Percentiles rank a stretch among this genome's conserved stretches.
Conservation (phyloP, 2,329 filamentous ascomycete genomes). For the Monilinia vaccinii-corymbosi region DNA sequence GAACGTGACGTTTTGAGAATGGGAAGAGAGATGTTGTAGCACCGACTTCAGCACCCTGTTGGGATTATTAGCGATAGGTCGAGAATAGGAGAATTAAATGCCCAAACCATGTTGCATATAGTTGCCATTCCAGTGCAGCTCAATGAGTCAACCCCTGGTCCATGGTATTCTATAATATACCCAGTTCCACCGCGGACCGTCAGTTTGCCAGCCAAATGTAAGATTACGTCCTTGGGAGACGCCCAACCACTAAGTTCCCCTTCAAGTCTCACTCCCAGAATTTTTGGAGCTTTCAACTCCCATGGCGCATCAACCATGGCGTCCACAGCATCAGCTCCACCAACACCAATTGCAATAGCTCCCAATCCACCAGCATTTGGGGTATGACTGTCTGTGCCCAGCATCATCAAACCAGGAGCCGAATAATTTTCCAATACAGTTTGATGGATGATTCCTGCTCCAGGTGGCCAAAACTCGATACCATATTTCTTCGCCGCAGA, state of each 20-base stretch:
- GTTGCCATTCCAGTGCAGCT: constrained; percentile 93
- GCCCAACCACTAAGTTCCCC: constrained; percentile 86
- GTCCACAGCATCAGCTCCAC: constrained; percentile 94
- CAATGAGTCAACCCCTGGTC: constrained; percentile 78
- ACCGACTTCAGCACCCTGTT: constrained; percentile 71
- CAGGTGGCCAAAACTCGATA: constrained; percentile 92
- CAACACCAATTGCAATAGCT: constrained; percentile 92
- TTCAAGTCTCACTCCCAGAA: constrained; percentile 76
- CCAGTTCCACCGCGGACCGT: constrained; percentile 93
- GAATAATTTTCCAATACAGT: constrained; percentile 97
- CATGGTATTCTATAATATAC: constrained; percentile 90
- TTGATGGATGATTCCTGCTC: constrained; percentile 94
- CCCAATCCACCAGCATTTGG: constrained; percentile 94
- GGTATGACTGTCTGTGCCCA: constrained; percentile 94
- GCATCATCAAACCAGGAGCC: constrained; percentile 96
- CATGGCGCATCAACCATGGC: constrained; percentile 92
- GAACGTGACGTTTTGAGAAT: constrained; percentile 72
- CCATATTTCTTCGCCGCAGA: constrained; percentile 85
- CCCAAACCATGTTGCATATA: constrained; percentile 60
- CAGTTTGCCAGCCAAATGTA: constrained; percentile 78
- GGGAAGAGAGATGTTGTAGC: constrained; percentile 70
- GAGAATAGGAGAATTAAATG: neutral
- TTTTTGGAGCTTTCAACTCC: constrained; percentile 91
- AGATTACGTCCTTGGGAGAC: constrained; percentile 90
- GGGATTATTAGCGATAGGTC: neutral